Conservation (phyloP, 1,284 basidiomycete genomes). For the Ustilago lituana region DNA sequence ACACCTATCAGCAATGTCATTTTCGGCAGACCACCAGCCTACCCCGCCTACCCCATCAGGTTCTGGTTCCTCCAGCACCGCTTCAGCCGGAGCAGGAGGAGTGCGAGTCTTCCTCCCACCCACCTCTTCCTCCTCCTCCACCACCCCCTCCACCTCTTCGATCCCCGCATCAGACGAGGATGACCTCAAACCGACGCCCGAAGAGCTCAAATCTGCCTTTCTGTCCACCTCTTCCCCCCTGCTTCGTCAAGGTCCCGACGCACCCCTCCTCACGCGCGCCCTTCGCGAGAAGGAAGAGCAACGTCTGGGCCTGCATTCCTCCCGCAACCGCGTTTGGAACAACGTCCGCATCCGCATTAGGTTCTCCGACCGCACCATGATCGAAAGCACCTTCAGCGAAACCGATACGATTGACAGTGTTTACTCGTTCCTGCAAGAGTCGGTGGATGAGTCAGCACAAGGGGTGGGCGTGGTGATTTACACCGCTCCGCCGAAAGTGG, state of each 20-base stretch:
- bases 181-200: slow-evolving; percentile 74
- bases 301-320: slow-evolving; percentile 71
- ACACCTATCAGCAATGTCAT: too few relatives aligned
- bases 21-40: background rate
- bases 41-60: slow-evolving; percentile 3
- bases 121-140: slow-evolving; percentile 3
- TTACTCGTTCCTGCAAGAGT: slow-evolving; percentile 82
- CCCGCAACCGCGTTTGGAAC: slow-evolving; percentile 77
- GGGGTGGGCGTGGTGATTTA: slow-evolving; percentile 82
- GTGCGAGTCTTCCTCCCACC: slow-evolving; percentile 26
- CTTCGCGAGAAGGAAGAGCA: slow-evolving; percentile 75
- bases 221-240: slow-evolving; percentile 75
- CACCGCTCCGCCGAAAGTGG: slow-evolving; percentile 80
- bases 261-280: slow-evolving; percentile 78
- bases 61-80: background rate
- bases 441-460: slow-evolving; percentile 77
- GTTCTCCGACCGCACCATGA: slow-evolving; percentile 81
- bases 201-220: slow-evolving; percentile 77
- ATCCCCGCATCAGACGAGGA: slow-evolving; percentile 15
- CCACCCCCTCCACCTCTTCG: background rate
- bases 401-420: slow-evolving; percentile 79
- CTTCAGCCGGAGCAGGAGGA: background rate
- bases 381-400: slow-evolving; percentile 82
- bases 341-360: slow-evolving; percentile 82
- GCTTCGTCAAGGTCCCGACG: slow-evolving; percentile 77